Base-by-base conservation (phyloP, 2,329 filamentous ascomycete species). In the Exophiala alcalophila region DNA sequence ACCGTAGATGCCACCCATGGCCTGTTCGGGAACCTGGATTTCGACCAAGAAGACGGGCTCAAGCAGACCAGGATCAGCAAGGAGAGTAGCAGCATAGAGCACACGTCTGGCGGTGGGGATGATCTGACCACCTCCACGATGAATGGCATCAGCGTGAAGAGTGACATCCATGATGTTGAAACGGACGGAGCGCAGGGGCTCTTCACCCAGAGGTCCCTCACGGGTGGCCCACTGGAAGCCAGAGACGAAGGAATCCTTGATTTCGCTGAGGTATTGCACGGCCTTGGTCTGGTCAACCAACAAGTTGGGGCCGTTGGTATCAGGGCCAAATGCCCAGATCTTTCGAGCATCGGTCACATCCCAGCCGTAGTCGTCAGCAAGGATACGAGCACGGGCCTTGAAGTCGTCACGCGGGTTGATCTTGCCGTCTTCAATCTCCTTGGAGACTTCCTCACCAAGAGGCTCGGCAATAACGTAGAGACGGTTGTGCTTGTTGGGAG, bases 401-500 rank as follows among this genome's bases (percentile, higher is more conserved):
- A 97, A 88, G 77, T 98, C 92, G 70, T 98, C 92, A 80, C 91
- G 88, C 57, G 92, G 87, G 65, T 73, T 78, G 69, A 98, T 89
- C 79, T 89, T 92, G 77, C 92, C 92, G 42, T 66, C 57, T 78
- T 98, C 92, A 57, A 98, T 98, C 64, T 85, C 86, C 65, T 81
- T 80, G 61, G 86, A 78, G 50, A 98, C 84, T 61, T 97, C 92
- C 80, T 98, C 92, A 31, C 81, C 81, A 43, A 98, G 78, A 61
- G 92, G 92, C 74, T 89, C 76, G 56, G 92, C 92, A 71, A 80
- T 81, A 74, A 98, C 83, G 80, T 97, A 98, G 51, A 98, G 80
- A 89, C 92, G 91, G 82, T 98, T 98, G 86, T 98, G 92, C 88
- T 98, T 98, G 86, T 98, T 98, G 77, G 92, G 92, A 34, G 92